Evolutionary conservation across 139 green algal species (phyloP).

Genomic region (Limnomonas spitsbergensis): DNA sequence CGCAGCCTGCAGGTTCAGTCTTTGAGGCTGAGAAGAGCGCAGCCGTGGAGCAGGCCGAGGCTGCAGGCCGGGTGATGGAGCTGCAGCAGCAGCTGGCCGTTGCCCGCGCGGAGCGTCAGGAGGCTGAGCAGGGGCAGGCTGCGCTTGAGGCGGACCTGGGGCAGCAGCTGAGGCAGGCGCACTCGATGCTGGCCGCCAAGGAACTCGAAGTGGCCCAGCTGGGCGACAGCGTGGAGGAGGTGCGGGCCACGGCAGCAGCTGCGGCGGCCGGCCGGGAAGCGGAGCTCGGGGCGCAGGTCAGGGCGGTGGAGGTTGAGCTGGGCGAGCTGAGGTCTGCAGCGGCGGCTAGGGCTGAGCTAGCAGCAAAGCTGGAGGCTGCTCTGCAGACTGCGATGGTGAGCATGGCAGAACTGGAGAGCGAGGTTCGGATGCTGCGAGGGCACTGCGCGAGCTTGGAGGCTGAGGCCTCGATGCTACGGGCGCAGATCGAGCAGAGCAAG

Average conservation of each 20-base stretch:
- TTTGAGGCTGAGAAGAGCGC: slow-evolving; percentile 16
- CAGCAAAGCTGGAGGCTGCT: not conserved
- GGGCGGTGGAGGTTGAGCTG: not conserved
- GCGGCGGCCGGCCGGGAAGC: slow-evolving; percentile 2
- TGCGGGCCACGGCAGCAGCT: not conserved
- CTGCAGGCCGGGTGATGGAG: not conserved
- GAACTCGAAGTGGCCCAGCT: not conserved
- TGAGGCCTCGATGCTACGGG: not conserved
- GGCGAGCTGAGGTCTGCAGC: not conserved
- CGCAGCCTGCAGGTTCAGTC: not conserved
- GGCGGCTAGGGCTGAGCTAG: not conserved
- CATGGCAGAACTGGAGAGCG: not conserved
- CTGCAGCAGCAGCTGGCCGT: not conserved
- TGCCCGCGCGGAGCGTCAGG: not conserved
- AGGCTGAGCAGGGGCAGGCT: not conserved
- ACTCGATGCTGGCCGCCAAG: not conserved
- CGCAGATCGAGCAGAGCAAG: not conserved
- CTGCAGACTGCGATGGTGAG: no score
- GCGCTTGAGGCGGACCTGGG: not conserved
- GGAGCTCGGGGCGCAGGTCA: not conserved
- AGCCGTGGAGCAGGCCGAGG: not conserved
- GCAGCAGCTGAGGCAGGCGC: not conserved
- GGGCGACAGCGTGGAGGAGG: not conserved
- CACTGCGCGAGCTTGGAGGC: not conserved
- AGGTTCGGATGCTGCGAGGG: not conserved